Base-by-base conservation (phyloP, 805 yeast species). In the Yamadazyma takamatsuzukensis region DNA sequence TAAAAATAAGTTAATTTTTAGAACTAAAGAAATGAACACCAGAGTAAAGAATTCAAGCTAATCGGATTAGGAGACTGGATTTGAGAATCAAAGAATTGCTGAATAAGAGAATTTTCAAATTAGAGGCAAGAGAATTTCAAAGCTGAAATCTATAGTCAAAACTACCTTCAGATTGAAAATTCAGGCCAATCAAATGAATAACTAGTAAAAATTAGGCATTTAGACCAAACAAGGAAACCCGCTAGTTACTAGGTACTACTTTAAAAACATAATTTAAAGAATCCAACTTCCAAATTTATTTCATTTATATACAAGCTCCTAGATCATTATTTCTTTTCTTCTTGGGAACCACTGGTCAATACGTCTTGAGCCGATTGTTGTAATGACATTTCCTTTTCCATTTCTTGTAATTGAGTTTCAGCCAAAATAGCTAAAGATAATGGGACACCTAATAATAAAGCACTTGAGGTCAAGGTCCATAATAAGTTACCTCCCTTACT, bases 351-450 rank as follows among this genome's bases (percentile, higher is more conserved):
- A 41, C 83, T 79, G 26, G 87, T 83, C 50, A 83, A 64, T 28
- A 83, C 74, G 38, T 80, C 88, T 51, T 76, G 80, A 16, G 88
- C 82, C 41, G 82, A 80, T 59, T 80, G 83, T 60, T 83, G 90
- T 53, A 83, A 66, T 37, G 82, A 78, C 73, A 87, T 80, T 56
- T 88, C 93, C 69, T 84, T 87, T 70, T 89, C 97, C 81, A 86
- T 75, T 68, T 89, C 97, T 56, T 81, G 78, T 59, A 89, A 75
- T 69, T 90, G 97, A 57, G 88, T 94, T 68, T 90, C 97, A 40
- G 88, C 80, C 51, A 93, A 72, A 49, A 93, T 84, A 33, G 96
- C 82, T 50, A 93, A 70, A 6, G 96, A 80, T 49, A 86, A 73
- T 44, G 99, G 99, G 29, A 88, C 95, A 57, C 96, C 97, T 49